Evolutionary conservation across 768 basidiomycete species (phyloP).

Genomic region (Trichaptum fuscoviolaceum): DNA sequence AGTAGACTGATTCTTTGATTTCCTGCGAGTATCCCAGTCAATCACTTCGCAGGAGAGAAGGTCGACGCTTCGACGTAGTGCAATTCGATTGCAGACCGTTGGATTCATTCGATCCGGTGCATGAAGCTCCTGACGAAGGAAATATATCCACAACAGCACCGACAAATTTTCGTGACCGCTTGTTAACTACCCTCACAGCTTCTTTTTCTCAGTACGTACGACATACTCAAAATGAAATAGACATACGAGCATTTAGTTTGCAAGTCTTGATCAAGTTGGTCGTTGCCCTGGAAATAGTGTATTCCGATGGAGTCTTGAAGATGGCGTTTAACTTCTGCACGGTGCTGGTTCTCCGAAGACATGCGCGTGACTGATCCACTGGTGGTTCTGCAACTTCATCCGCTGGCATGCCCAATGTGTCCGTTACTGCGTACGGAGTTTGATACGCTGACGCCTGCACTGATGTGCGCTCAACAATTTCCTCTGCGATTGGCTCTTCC

Average conservation of each 20-base stretch:
- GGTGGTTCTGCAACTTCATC: too few relatives aligned
- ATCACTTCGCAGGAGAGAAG: too few relatives aligned
- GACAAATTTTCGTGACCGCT: neutral
- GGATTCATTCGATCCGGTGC: too few relatives aligned
- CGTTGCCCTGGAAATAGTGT: neutral
- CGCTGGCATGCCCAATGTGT: too few relatives aligned
- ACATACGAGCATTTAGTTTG: neutral
- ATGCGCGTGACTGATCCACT: neutral
- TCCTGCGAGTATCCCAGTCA: too few relatives aligned
- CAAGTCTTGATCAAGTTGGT: neutral
- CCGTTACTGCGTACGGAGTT: too few relatives aligned
- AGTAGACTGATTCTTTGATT: too few relatives aligned
- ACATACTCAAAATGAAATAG: neutral
- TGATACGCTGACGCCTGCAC: too few relatives aligned
- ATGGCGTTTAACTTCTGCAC: neutral
- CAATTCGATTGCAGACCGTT: too few relatives aligned
- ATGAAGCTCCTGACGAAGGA: neutral
- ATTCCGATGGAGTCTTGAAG: neutral
- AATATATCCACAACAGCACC: neutral
- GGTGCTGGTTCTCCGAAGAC: neutral
- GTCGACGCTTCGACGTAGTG: too few relatives aligned
- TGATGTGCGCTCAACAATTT: neutral
- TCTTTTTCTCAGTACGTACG: neutral
- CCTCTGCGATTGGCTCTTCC: neutral
- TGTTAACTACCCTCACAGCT: neutral